phyloP scores from a whole-genome alignment of 345 rosid genomes.

The Brassica juncea region DNA sequence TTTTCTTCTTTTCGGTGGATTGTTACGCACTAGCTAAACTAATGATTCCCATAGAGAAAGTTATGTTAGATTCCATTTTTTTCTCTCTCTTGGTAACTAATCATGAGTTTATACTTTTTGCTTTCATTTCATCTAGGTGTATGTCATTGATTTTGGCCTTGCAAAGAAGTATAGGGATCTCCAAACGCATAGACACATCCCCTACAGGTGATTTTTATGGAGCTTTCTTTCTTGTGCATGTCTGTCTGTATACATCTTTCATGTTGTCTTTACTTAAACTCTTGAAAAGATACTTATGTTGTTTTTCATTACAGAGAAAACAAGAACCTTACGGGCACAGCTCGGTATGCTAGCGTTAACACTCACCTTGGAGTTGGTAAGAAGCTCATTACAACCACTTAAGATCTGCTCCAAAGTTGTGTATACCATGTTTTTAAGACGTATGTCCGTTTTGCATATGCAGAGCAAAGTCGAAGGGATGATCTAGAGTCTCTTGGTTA shows the following conservation, averaged over 20 bases:
- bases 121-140: constrained; percentile 48
- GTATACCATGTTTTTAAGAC: neutral
- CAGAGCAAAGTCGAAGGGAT: constrained; percentile 95
- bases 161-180: constrained; percentile 92
- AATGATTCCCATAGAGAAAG: neutral
- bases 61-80: constrained; percentile 8
- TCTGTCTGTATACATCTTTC: neutral
- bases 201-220: constrained; percentile 56
- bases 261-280: neutral
- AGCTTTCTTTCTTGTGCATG: constrained; percentile 1
- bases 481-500: constrained; percentile 92
- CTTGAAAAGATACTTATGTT: neutral
- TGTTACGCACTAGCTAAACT: constrained; percentile 5
- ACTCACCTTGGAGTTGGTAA: constrained; percentile 87
- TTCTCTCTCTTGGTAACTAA: neutral
- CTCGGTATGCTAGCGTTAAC: constrained; percentile 89
- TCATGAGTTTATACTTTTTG: neutral
- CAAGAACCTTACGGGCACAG: constrained; percentile 88
- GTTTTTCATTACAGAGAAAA: constrained; percentile 57
- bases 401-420: constrained; percentile 8
- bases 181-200: constrained; percentile 87
- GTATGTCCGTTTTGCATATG: neutral
- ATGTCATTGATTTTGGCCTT: constrained; percentile 80
- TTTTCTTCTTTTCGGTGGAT: constrained; percentile 2
- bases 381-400: constrained; percentile 18